Evolutionary conservation across 139 green algal species (phyloP).

Genomic region (Cymbomonas tetramitiformis): DNA sequence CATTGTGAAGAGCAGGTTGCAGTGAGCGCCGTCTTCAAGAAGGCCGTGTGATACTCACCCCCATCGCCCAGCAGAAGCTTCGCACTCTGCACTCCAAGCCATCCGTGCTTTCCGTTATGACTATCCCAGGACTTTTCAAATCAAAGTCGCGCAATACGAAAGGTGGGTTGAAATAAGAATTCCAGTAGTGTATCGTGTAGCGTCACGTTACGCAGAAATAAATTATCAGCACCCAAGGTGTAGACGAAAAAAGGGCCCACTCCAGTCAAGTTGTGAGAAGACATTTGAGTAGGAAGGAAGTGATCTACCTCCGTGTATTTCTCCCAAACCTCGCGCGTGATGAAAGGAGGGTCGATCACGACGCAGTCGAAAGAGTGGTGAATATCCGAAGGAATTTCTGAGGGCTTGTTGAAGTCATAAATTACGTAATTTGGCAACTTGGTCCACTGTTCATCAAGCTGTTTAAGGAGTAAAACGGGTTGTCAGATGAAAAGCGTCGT

Average conservation of each 20-base stretch:
- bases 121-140: no score
- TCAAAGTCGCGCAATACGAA: no score
- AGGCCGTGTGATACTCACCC: no score
- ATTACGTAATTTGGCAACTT: conserved; percentile 38
- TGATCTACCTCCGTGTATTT: conserved; percentile 32
- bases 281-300: background rate
- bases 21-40: no score
- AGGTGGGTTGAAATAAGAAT: no score
- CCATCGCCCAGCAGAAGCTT: no score
- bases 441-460: conserved; percentile 48
- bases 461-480: conserved; percentile 6
- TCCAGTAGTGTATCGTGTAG: no score
- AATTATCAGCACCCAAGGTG: background rate
- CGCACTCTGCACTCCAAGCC: no score
- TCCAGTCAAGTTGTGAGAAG: background rate
- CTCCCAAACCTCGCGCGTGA: conserved; percentile 51
- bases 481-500: no score
- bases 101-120: no score
- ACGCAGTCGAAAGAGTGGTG: conserved; percentile 46
- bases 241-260: background rate
- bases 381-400: conserved; percentile 32
- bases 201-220: no score
- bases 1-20: no score
- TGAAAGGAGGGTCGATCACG: conserved; percentile 54
- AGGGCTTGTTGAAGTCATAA: conserved; percentile 53